Evolutionary conservation across 208 protist species (phyloP), one percentile per base, ranked within the genome.

Genomic region (Leishmania martiniquensis): DNA sequence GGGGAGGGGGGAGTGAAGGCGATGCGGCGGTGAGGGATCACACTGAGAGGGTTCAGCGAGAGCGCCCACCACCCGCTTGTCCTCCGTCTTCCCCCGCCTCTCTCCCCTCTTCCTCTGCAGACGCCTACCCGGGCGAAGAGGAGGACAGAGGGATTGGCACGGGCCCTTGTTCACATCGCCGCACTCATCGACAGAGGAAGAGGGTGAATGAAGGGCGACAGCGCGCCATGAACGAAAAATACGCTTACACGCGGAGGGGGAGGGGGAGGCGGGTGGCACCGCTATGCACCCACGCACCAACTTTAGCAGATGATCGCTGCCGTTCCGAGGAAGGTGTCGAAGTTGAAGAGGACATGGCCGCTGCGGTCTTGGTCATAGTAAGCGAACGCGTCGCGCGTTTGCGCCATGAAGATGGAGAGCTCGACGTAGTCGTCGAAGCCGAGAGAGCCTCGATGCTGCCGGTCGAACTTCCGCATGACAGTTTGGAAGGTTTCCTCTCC

Each of bases 391-490:
- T 95, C 81, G 32, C 85, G 74, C 7, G 71, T 54, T 71, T 90
- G 89, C 51, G 79, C 81, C 51, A 95, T 65, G 72, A 93, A 93
- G 60, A 95, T 85, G 47, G 89, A 95, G 32, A 93, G 82, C 74
- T 95, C 89, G 25, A 93, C 84, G 83, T 93, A 93, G 78, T 95
- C 89, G 77, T 93, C 89, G 66, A 95, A 90, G 60, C 82, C 86
- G 39, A 95, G 85, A 63, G 81, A 87, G 75, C 89, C 88, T 42
- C 82, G 80, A 51, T 81, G 85, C 77, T 86, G 80, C 29, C 88
- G 87, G 65, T 93, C 91, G 77, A 95, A 93, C 75, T 87, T 90
- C 47, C 84, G 86, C 91, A 93, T 95, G 25, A 95, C 71, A 17
- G 85, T 68, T 84, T 95, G 88, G 59, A 93, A 93, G 0, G 86